Evolutionary conservation across 805 yeast genomes (phyloP).

Genomic region (Candida xyloterini): DNA sequence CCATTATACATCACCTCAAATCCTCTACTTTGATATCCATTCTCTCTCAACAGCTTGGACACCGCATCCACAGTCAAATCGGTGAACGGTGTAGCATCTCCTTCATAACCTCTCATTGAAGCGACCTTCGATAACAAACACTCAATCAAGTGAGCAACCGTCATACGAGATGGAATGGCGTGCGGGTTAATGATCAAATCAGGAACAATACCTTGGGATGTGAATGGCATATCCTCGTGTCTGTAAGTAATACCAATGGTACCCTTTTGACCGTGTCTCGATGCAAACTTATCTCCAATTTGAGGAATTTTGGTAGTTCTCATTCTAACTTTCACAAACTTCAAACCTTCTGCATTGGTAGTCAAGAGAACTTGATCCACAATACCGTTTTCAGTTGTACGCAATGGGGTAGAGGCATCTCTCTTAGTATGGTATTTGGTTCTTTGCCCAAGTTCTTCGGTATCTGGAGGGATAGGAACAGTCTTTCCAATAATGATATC

Average conservation of each 20-base stretch:
- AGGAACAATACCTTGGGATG: constrained; percentile 93
- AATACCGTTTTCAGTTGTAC: constrained; percentile 97
- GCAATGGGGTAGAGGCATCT: constrained; percentile 96
- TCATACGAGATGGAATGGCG: constrained; percentile 99
- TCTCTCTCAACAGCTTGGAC: constrained; percentile 86
- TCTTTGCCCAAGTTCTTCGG: constrained; percentile 97
- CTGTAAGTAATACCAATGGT: constrained; percentile 98
- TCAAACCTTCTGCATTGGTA: constrained; percentile 96
- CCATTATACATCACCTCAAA: constrained; percentile 99
- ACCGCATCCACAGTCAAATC: constrained; percentile 98
- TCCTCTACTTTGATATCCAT: constrained; percentile 97
- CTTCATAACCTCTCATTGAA: constrained; percentile 91
- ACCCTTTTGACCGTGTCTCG: constrained; percentile 99
- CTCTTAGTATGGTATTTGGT: constrained; percentile 97
- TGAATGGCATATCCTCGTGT: constrained; percentile 98
- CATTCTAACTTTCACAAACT: constrained; percentile 97
- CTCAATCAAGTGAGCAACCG: constrained; percentile 98
- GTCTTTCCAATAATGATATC: constrained; percentile 98
- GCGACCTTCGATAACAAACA: constrained; percentile 95
- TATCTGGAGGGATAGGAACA: constrained; percentile 98
- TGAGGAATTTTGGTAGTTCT: constrained; percentile 98
- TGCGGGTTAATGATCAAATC: constrained; percentile 98
- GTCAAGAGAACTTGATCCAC: constrained; percentile 96
- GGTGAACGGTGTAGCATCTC: constrained; percentile 99
- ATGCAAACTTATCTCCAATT: constrained; percentile 98